Evolutionary conservation across 306 rosid species (phyloP).

Genomic region (Sechiopsis laciniata): DNA sequence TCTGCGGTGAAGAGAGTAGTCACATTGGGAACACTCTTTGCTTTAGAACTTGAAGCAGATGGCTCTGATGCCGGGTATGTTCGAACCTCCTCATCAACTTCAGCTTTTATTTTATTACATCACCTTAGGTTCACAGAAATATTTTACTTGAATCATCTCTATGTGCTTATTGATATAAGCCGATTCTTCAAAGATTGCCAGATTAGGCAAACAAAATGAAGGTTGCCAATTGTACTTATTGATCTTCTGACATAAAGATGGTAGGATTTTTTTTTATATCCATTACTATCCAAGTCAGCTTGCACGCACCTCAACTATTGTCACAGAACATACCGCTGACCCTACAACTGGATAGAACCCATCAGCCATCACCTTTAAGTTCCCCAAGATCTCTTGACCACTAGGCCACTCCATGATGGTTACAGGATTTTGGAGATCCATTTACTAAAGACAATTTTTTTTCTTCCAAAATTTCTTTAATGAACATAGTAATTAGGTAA

Average conservation of each 20-base stretch:
- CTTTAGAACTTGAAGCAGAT: slow-evolving; percentile 77
- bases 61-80: slow-evolving; percentile 71
- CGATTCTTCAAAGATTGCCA: neutral
- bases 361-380: no score
- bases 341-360: no score
- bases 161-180: neutral
- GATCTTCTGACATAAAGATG: neutral
- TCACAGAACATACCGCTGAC: no score
- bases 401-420: no score
- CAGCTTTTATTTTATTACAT: neutral
- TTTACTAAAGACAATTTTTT: neutral
- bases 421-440: neutral
- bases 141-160: neutral
- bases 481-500: neutral
- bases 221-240: neutral
- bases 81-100: slow-evolving; percentile 11
- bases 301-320: no score
- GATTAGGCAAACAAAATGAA: neutral
- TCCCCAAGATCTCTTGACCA: no score
- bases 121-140: neutral
- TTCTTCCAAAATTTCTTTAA: neutral
- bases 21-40: slow-evolving; percentile 72
- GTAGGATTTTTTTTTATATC: neutral
- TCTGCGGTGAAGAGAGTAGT: slow-evolving; percentile 75
- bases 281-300: no score